Evolutionary conservation across 2,329 filamentous ascomycete genomes (phyloP), one percentile per base, ranked within the genome.

Genomic region (Fusarium odoratissimum): DNA sequence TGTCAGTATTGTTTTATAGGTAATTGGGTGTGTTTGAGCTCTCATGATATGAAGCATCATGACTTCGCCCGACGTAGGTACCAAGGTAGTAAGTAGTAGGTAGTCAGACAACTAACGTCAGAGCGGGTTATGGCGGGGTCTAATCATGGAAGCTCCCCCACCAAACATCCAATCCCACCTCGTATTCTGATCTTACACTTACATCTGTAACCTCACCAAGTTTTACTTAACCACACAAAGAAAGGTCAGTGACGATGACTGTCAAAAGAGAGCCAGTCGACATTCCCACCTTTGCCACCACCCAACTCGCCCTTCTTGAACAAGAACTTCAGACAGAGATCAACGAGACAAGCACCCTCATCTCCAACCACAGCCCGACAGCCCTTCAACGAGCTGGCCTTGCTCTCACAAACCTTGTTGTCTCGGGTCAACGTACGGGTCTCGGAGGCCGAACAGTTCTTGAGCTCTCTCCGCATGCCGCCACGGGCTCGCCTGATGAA

Each of bases 401-500:
- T 44, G 94, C 94, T 37, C 86, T 96, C 76, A 90, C 91, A 21
- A 95, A 95, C 81, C 89, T 98, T 13, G 84, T 89, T 37, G 84
- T 97, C 38, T 85, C 88, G 16, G 91, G 92, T 23, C 93, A 93
- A 79, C 91, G 95, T 35, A 99, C 96, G 0, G 96, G 96, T 0
- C 86, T 98, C 41, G 96, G 95, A 21, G 96, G 96, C n/a, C 93
- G 94, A 72, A 94, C 93, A 0, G 92, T 99, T 4, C 84, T 98
- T 7, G 95, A 98, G 80, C 90, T 99, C 3, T 84, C 84, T 21
- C 85, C 90, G 0, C 95, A 98, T 77, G 83, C 89, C n/a, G 93
- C 94, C 1, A 88, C 92, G 4, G 86, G 88, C 8, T 64, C 56
- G n/a, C 58, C 73, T 19, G 78, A 63, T n/a, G 69, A 90, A 70